Evolutionary conservation across 2,329 filamentous ascomycete genomes (phyloP).

Genomic region (Apiospora marii): DNA sequence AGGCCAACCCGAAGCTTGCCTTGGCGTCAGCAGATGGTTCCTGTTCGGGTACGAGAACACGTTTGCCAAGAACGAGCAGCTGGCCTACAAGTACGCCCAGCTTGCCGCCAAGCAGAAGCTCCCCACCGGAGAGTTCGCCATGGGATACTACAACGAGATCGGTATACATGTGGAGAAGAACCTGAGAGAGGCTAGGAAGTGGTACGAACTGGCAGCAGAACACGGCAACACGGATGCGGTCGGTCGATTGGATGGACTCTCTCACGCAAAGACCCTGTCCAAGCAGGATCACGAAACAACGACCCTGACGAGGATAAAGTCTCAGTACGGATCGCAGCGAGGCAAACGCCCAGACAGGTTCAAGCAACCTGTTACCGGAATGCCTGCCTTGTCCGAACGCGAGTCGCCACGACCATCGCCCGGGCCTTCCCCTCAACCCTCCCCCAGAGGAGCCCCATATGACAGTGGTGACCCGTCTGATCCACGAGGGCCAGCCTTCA

Average conservation of each 20-base stretch:
- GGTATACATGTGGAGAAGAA: constrained; percentile 90
- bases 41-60: constrained; percentile 92
- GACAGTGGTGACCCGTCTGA: constrained; percentile 56
- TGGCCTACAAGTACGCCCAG: constrained; percentile 90
- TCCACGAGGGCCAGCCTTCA: constrained; percentile 59
- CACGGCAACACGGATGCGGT: constrained; percentile 92
- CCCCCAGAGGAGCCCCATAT: constrained; percentile 49
- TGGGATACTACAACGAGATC: constrained; percentile 98
- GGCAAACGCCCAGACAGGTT: constrained; percentile 69
- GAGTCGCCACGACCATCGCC: constrained; percentile 43
- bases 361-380: constrained; percentile 52
- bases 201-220: constrained; percentile 90
- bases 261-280: constrained; percentile 82
- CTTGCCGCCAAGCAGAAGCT: constrained; percentile 84
- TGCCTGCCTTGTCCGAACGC: constrained; percentile 60
- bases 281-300: constrained; percentile 93
- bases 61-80: constrained; percentile 93
- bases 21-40: constrained; percentile 99
- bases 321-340: constrained; percentile 74
- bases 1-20: constrained; percentile 90
- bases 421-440: constrained; percentile 33
- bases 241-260: constrained; percentile 82
- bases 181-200: constrained; percentile 80
- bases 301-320: constrained; percentile 87
- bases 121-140: constrained; percentile 91